Percentiles rank a stretch among this genome's conserved stretches.
Evolutionary conservation across 129 eudicot genomes (phyloP).

Genomic region (Centella asiatica): DNA sequence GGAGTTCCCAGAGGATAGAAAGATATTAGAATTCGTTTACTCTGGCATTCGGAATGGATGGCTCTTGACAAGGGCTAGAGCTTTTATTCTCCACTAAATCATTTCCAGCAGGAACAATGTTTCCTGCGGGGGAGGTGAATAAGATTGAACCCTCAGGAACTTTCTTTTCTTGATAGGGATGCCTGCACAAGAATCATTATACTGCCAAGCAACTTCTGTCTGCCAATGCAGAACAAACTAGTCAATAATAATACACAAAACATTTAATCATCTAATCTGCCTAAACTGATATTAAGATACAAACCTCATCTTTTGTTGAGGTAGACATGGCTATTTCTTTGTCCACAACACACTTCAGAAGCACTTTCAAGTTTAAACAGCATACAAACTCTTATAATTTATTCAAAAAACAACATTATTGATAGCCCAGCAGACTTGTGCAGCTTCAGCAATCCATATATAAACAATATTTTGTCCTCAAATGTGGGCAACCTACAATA

Average conservation of each 20-base stretch:
- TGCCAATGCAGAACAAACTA: constrained; percentile 12
- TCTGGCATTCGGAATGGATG: constrained; percentile 10
- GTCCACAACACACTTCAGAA: background rate
- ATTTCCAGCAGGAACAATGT: background rate
- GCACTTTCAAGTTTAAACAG: background rate
- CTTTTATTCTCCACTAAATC: constrained; percentile 3
- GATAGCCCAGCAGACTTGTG: background rate
- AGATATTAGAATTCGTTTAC: constrained; percentile 13
- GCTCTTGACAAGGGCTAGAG: constrained; percentile 5
- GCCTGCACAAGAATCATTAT: constrained; percentile 20
- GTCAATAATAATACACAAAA: constrained; percentile 10
- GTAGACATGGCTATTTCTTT: constrained; percentile 22
- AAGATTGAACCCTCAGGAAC: constrained; percentile 19
- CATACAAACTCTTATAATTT: background rate
- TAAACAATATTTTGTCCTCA: background rate
- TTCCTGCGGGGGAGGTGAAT: constrained; percentile 30
- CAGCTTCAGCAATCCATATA: background rate
- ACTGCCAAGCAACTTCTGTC: constrained; percentile 25
- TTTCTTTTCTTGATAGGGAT: constrained; percentile 48
- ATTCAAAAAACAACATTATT: background rate
- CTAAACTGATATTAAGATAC: constrained; percentile 3
- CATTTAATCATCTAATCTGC: background rate
- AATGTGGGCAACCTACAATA: background rate
- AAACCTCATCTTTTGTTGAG: constrained; percentile 34
- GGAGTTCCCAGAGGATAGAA: constrained; percentile 15